These are phyloP conservation scores for Glycine soja DNA, from an alignment of 306 rosid species.

Conservation along the genomic window DNA sequence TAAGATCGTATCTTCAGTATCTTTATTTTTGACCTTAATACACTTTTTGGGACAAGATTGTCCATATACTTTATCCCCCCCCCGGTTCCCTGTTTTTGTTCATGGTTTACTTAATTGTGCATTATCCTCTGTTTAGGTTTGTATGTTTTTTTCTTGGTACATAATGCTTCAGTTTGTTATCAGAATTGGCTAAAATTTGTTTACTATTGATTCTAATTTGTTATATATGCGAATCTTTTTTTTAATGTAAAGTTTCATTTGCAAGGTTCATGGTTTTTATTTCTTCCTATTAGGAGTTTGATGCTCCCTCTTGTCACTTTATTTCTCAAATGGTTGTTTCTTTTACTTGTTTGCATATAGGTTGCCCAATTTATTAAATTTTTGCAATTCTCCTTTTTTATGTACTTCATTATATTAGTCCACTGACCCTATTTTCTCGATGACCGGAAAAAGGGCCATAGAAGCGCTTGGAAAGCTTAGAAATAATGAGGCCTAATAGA, in stretches of 20 bases:
- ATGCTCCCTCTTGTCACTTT: constrained; percentile 49
- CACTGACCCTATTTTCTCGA: too few relatives aligned
- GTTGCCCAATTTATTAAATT: not conserved
- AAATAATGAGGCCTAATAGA: too few relatives aligned
- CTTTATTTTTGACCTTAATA: not conserved
- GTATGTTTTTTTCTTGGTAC: constrained; percentile 16
- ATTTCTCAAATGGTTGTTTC: constrained; percentile 10
- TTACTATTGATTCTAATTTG: constrained; percentile 26
- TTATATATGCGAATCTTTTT: not conserved
- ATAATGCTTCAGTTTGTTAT: constrained; percentile 24
- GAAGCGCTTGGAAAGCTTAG: too few relatives aligned
- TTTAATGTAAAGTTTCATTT: constrained; percentile 12
- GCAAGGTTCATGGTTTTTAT: constrained; percentile 27
- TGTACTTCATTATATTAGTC: not conserved
- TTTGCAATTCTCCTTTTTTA: not conserved
- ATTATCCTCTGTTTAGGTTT: not conserved
- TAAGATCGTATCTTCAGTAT: not conserved
- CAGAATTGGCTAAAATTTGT: constrained; percentile 13
- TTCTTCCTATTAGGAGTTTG: constrained; percentile 53
- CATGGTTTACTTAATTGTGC: not conserved
- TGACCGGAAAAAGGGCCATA: too few relatives aligned
- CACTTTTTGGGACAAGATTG: constrained; percentile 4
- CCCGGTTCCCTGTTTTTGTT: too few relatives aligned
- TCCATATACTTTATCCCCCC: not conserved
- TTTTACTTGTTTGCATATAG: constrained; percentile 29